Evolutionary conservation across 495 filamentous ascomycete species (phyloP).

Genomic region (Penicillium argentinense): DNA sequence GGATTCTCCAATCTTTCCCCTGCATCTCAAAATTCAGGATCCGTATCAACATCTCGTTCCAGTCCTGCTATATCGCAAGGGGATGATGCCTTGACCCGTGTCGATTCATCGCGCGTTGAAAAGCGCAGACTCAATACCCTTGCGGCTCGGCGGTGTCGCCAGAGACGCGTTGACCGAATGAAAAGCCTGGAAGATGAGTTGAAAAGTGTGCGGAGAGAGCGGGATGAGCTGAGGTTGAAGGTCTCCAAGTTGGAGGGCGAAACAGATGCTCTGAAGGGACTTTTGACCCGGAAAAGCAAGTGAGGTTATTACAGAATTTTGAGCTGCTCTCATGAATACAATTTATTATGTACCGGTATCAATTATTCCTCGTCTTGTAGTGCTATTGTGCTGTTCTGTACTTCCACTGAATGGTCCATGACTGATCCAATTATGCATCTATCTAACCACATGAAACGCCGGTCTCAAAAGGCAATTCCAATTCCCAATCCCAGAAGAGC

Average conservation of each 20-base stretch:
- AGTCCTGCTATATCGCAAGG: constrained; percentile 25
- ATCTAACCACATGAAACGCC: background rate
- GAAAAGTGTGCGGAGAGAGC: constrained; percentile 56
- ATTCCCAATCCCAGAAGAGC: constrained; percentile 22
- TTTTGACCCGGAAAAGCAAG: constrained; percentile 25
- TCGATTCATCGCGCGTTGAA: constrained; percentile 31
- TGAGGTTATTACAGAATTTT: constrained; percentile 10
- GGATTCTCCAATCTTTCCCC: constrained; percentile 23
- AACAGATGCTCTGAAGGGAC: constrained; percentile 39
- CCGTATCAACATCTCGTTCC: constrained; percentile 17
- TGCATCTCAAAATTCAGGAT: constrained; percentile 18
- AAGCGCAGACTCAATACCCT: constrained; percentile 70
- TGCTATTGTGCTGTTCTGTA: background rate
- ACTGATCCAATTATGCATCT: no score
- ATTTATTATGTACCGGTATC: background rate
- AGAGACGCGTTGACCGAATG: constrained; percentile 67
- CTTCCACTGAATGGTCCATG: no score
- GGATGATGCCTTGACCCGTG: constrained; percentile 17
- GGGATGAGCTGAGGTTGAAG: constrained; percentile 64
- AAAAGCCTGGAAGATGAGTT: constrained; percentile 61
- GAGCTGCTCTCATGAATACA: constrained; percentile 17
- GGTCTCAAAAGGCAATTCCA: constrained; percentile 4
- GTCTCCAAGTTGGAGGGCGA: constrained; percentile 66
- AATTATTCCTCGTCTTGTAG: background rate
- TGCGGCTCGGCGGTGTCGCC: constrained; percentile 68